Evolutionary conservation across 768 basidiomycete species (phyloP).

Genomic region (Grammothele lineata): DNA sequence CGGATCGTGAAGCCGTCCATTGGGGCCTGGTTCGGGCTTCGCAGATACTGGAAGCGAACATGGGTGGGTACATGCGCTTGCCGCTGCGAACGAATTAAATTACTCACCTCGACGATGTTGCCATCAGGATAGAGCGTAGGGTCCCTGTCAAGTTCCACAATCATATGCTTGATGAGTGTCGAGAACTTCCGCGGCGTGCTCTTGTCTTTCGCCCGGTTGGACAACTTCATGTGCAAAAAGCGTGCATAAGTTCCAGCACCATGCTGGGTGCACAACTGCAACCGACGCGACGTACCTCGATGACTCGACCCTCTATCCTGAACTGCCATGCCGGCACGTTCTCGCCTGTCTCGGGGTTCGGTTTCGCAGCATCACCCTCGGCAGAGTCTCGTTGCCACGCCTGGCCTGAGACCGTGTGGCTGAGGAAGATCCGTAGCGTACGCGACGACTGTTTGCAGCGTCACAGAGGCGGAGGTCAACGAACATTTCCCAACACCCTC

Average conservation of each 20-base stretch:
- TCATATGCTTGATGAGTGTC: slow-evolving; percentile 75
- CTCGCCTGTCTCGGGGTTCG: slow-evolving; percentile 78
- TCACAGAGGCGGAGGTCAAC: background rate
- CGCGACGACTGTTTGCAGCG: slow-evolving; percentile 60
- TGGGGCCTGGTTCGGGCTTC: slow-evolving; percentile 48
- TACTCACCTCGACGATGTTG: slow-evolving; percentile 80
- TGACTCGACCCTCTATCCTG: slow-evolving; percentile 80
- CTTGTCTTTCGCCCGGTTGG: slow-evolving; percentile 62
- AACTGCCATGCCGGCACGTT: slow-evolving; percentile 89
- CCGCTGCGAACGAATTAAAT: background rate
- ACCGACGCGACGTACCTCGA: slow-evolving; percentile 53
- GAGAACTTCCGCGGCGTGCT: slow-evolving; percentile 73
- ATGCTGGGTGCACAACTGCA: background rate
- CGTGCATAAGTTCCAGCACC: too few species aligned
- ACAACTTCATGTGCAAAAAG: slow-evolving; percentile 33
- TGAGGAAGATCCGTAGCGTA: slow-evolving; percentile 80
- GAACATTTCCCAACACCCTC: background rate
- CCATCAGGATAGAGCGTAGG: slow-evolving; percentile 75
- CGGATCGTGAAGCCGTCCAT: slow-evolving; percentile 86
- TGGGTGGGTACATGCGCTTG: background rate
- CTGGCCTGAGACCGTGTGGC: slow-evolving; percentile 84
- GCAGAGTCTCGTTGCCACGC: slow-evolving; percentile 64
- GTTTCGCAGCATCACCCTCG: slow-evolving; percentile 36
- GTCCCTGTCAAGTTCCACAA: slow-evolving; percentile 86
- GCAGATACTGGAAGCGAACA: background rate